Base-by-base conservation (phyloP, 148 eudicot species). In the Chenopodium quinoa region DNA sequence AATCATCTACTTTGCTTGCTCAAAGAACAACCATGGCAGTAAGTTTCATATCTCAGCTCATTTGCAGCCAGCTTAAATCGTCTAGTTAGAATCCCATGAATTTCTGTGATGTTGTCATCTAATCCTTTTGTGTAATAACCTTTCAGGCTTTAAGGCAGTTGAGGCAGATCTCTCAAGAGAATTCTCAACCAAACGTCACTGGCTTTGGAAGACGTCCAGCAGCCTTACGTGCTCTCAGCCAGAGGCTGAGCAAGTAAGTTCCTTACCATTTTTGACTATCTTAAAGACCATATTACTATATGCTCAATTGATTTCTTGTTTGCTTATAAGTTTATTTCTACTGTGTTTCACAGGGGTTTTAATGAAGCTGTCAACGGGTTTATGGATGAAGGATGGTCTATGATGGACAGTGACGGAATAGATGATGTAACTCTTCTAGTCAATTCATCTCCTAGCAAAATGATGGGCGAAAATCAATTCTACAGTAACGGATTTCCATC, bases 311-410 rank as follows among this genome's bases (percentile, higher is more conserved):
- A 22, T 22, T 50, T 23, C 75, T 60, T 5, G 47, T 34, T 22
- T 50, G 40, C 78, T 60, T 9, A 56, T 34, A 62, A 56, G 76
- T 40, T 75, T 46, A n/a, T 10, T 7, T 80, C 19, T 71, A 34
- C 13, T 71, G 40, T 68, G 63, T 85, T 77, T 11, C 82, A 63
- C 91, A 94, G 98, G 86, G 97, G 98, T 40, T 94, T 94, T 79
- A 93, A 93, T 68, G 98, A 94, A 86, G 97, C 98, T 74, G 92
- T 94, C 9, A 94, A 94, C 75, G 97, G 98, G 9, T 94, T 94
- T 79, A 82, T 89, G 7, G 98, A 92, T 83, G 98, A 94, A 71
- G 98, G 97, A 73, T 94, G 98, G 98, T 90, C 97, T 71, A 82
- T 89, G 88, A 86, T 94, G 84, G 93, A 89, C 74, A 89, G 89